Evolutionary conservation across 371 early-diverging fungal genomes (phyloP).

Genomic region (Zancudomyces culisetae): DNA sequence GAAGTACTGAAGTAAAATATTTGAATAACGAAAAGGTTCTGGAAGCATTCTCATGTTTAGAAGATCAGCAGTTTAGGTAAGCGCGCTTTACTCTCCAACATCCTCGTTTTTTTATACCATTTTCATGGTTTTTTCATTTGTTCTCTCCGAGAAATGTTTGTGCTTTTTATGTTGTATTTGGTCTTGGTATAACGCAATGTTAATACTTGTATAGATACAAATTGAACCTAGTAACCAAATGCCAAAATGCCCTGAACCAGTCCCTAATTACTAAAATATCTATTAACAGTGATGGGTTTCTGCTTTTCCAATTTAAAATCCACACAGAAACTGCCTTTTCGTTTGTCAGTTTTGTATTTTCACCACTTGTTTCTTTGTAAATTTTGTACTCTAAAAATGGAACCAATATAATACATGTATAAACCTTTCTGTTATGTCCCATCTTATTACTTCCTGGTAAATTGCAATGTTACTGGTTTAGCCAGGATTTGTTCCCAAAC

Average conservation of each 20-base stretch:
- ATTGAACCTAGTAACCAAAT: slow-evolving; percentile 16
- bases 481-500: too few species aligned
- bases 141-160: too few species aligned
- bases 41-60: slow-evolving; percentile 24
- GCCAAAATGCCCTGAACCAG: slow-evolving; percentile 23
- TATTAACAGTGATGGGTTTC: slow-evolving; percentile 26
- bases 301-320: slow-evolving; percentile 27
- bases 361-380: slow-evolving; percentile 9
- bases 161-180: too few species aligned
- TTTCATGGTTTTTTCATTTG: too few species aligned
- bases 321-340: slow-evolving; percentile 18
- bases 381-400: too few species aligned
- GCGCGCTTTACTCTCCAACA: neutral
- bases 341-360: slow-evolving; percentile 22
- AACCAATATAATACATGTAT: too few species aligned
- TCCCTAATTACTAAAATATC: slow-evolving; percentile 29
- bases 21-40: slow-evolving; percentile 26
- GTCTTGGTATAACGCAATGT: too few species aligned
- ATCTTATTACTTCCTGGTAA: too few species aligned
- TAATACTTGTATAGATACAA: too few species aligned
- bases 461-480: too few species aligned
- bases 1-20: slow-evolving; percentile 29
- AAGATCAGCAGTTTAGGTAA: neutral
- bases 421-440: too few species aligned
- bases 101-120: too few species aligned